Base-by-base conservation (phyloP, 2,329 filamentous ascomycete species). In the Fusarium luffae region DNA sequence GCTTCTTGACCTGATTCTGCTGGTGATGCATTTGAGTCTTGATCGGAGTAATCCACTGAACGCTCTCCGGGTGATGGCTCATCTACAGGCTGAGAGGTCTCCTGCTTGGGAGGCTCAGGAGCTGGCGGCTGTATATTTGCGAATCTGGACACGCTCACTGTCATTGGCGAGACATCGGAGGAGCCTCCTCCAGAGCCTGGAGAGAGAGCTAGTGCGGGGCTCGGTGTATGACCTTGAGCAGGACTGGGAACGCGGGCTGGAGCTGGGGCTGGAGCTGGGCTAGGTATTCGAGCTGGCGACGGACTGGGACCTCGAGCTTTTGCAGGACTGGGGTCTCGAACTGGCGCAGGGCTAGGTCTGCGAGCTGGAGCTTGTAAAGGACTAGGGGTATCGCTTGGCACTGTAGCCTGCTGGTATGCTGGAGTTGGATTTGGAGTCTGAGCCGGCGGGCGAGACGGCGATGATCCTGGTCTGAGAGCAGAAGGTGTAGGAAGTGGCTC, bases 61-160 rank as follows among this genome's bases (percentile, higher is more conserved):
- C 61, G 61, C 37, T 71, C 63, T 19, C 25, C 43, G 13, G 54
- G 55, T 40, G 62, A 62, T 19, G 63, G 55, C 25, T 66, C 63
- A 25, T 66, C 63, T 44, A 28, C 43, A 30, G 41, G 49, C 40
- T 69, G 64, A 8, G 6, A 19, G 16, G 66, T 46, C 30, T 59
- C 54, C 46, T 59, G 41, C 6, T 57, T 54, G 4, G 37, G 54
- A 9, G 77, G 69, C 34, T 79, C 78, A 30, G 56, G 40, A 13
- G 73, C 63, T 18, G 64, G 54, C 48, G 67, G 40, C 5, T 65
- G 63, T 28, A 60, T n/a, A 9, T 30, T 69, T 59, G 62, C 54
- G 21, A 66, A 65, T 27, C 50, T 70, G 37, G 70, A 55, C 5
- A 72, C 63, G 16, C 75, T 70, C 7, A 77, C 71, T 27, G 77